Evolutionary conservation across 1,284 basidiomycete genomes (phyloP).

Genomic region (Papiliotrema nemorosa): DNA sequence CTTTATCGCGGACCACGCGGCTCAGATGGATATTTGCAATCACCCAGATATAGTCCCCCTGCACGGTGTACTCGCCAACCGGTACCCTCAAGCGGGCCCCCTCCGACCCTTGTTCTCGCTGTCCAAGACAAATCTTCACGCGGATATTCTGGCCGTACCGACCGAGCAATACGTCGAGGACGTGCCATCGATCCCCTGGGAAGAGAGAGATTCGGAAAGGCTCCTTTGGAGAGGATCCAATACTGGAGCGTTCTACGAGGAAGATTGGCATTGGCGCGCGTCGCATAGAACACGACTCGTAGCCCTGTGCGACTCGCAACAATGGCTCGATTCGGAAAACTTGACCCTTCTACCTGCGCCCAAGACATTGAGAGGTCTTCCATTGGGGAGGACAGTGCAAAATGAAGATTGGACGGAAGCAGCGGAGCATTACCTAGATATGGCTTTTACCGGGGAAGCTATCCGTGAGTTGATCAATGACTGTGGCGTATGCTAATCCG

Average conservation of each 20-base stretch:
- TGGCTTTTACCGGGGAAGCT: constrained; percentile 37
- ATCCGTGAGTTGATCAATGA: constrained; percentile 29
- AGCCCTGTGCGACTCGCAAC: constrained; percentile 6
- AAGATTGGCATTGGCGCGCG: constrained; percentile 29
- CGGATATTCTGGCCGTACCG: constrained; percentile 46
- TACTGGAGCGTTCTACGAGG: constrained; percentile 34
- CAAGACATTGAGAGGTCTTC: constrained; percentile 37
- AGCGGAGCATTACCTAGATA: constrained; percentile 68
- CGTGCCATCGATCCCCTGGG: constrained; percentile 29
- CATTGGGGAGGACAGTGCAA: constrained; percentile 60
- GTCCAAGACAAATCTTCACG: constrained; percentile 41
- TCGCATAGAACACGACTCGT: constrained; percentile 40
- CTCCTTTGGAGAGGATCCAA: constrained; percentile 46
- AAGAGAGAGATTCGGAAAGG: constrained; percentile 24
- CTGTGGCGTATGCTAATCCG: not conserved
- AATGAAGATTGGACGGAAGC: constrained; percentile 77
- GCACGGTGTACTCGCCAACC: constrained; percentile 37
- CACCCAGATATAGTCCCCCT: constrained; percentile 34
- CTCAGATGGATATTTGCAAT: constrained; percentile 37
- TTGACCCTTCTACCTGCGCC: constrained; percentile 3
- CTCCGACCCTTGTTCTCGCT: constrained; percentile 42
- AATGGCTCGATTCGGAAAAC: constrained; percentile 3
- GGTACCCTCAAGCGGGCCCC: constrained; percentile 18
- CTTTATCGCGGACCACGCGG: constrained; percentile 36
- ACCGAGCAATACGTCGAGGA: constrained; percentile 40